Evolutionary conservation across 352 stramenopile genomes (phyloP).

Genomic region (Pythium utonaiense): DNA sequence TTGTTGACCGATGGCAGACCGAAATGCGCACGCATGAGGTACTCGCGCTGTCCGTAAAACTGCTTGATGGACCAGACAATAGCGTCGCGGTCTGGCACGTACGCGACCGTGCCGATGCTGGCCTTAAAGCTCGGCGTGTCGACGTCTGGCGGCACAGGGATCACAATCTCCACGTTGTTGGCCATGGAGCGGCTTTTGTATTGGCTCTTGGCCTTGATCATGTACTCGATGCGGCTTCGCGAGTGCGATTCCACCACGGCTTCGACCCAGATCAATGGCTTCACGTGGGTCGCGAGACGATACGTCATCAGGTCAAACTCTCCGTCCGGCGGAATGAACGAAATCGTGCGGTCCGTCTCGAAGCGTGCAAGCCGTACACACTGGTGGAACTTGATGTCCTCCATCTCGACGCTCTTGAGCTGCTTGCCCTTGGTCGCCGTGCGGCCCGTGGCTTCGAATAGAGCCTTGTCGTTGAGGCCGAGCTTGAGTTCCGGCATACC

Average conservation of each 20-base stretch:
- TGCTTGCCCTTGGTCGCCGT: conserved; percentile 90
- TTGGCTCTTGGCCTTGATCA: conserved; percentile 97
- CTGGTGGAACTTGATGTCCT: conserved; percentile 99
- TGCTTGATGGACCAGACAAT: conserved; percentile 99
- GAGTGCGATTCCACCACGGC: conserved; percentile 98
- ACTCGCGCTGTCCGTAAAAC: conserved; percentile 97
- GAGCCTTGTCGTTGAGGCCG: conserved; percentile 99
- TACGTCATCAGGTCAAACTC: conserved; percentile 99
- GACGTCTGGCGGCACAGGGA: conserved; percentile 98
- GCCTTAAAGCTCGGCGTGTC: conserved; percentile 99
- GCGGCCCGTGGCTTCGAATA: conserved; percentile 97
- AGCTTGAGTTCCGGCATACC: conserved; percentile 99
- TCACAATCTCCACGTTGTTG: conserved; percentile 99
- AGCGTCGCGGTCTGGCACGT: conserved; percentile 97
- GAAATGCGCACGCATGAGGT: conserved; percentile 92
- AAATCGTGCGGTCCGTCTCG: conserved; percentile 99
- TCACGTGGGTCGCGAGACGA: conserved; percentile 97
- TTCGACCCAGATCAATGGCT: conserved; percentile 98
- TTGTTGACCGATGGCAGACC: too few relatives aligned
- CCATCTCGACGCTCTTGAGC: conserved; percentile 91
- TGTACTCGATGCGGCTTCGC: conserved; percentile 97
- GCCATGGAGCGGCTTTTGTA: conserved; percentile 98
- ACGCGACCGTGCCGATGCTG: conserved; percentile 96
- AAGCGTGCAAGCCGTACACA: conserved; percentile 98
- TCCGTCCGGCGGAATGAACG: conserved; percentile 99